Percentiles rank a stretch among this genome's conserved stretches.
These are phyloP conservation scores for Achaetomium macrosporum DNA, from an alignment of 2,329 filamentous ascomycete genomes.

Conservation along the genomic window DNA sequence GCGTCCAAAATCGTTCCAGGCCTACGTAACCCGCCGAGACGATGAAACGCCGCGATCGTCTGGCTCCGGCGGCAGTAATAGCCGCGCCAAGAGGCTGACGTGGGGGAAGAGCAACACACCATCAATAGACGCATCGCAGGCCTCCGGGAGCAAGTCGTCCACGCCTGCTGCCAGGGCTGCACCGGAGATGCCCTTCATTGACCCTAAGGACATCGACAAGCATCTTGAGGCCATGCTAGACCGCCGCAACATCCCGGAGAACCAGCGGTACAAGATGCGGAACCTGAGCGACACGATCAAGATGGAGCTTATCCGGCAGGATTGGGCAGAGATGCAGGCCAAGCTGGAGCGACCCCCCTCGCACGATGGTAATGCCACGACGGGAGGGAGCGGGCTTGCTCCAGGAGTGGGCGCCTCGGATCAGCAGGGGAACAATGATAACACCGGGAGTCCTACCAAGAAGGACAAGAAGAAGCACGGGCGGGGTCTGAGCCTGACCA, in stretches of 20 bases:
- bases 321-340: constrained; percentile 65
- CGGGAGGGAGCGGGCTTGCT: constrained; percentile 9
- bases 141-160: constrained; percentile 21
- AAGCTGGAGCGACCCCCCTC: constrained; percentile 40
- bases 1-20: constrained; percentile 48
- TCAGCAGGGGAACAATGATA: constrained; percentile 33
- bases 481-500: constrained; percentile 72
- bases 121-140: constrained; percentile 31
- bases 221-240: constrained; percentile 65
- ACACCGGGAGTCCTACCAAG: constrained; percentile 33
- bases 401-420: not conserved
- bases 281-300: constrained; percentile 85
- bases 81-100: constrained; percentile 21
- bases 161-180: constrained; percentile 26
- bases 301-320: constrained; percentile 88
- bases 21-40: constrained; percentile 23
- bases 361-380: constrained; percentile 33
- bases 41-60: constrained; percentile 11
- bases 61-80: constrained; percentile 13
- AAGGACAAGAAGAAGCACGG: constrained; percentile 54
- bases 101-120: constrained; percentile 30
- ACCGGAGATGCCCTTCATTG: constrained; percentile 31
- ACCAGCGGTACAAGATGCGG: constrained; percentile 92
- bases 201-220: constrained; percentile 49
- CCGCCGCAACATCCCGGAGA: constrained; percentile 85